Percentiles rank a stretch among this genome's conserved stretches.
These are phyloP conservation scores for Dothistroma septosporum DNA, from an alignment of 2,329 filamentous ascomycete genomes.

Conservation along the genomic window DNA sequence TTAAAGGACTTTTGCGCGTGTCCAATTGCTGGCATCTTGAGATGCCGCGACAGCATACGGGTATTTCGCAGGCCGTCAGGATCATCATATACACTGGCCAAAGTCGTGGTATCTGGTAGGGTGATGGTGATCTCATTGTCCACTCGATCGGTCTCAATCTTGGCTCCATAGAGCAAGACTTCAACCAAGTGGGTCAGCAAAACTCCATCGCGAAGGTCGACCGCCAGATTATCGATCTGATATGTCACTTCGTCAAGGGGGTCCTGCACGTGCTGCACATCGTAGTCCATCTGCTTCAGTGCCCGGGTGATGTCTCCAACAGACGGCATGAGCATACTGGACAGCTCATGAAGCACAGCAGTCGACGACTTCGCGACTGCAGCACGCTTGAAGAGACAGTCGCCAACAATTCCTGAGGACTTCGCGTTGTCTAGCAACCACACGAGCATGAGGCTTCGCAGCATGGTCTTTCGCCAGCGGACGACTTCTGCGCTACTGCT, in stretches of 20 bases:
- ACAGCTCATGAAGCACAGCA: conserved; percentile 50
- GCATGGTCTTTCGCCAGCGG: conserved; percentile 52
- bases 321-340: conserved; percentile 54
- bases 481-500: conserved; percentile 5
- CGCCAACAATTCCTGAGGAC: conserved; percentile 31
- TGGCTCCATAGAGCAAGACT: conserved; percentile 42
- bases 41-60: conserved; percentile 50
- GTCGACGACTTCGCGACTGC: conserved; percentile 56
- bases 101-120: conserved; percentile 43
- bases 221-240: conserved; percentile 56
- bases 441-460: conserved; percentile 58
- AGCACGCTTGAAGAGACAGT: conserved; percentile 49
- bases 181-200: conserved; percentile 58
- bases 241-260: conserved; percentile 58
- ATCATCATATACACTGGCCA: conserved; percentile 35
- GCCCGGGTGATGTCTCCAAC: conserved; percentile 55
- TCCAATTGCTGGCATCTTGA: conserved; percentile 55
- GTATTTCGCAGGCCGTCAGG: conserved; percentile 33
- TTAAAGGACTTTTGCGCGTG: conserved; percentile 58
- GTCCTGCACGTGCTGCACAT: conserved; percentile 52
- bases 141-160: not conserved
- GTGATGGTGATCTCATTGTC: conserved; percentile 38
- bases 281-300: conserved; percentile 55
- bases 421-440: conserved; percentile 56
- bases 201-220: conserved; percentile 60